These are phyloP conservation scores for Hortaea sp. DNA, from an alignment of 2,329 filamentous ascomycete genomes.

Conservation along the genomic window DNA sequence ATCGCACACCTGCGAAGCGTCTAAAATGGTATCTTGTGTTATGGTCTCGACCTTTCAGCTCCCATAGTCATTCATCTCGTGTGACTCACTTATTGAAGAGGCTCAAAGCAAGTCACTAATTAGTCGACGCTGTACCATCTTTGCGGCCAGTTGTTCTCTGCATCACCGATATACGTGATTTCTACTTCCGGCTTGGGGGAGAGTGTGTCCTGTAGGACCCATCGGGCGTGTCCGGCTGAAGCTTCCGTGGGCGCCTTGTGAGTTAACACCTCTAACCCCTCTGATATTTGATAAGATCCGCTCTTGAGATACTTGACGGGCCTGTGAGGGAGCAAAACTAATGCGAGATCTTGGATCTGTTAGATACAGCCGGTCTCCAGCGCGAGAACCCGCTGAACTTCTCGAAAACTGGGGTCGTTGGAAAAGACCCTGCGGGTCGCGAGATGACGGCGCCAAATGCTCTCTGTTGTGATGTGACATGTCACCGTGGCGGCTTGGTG, in stretches of 20 bases:
- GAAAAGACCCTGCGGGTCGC: conserved; percentile 8
- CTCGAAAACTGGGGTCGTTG: conserved; percentile 6
- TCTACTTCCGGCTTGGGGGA: no score
- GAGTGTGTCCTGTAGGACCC: no score
- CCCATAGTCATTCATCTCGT: no score
- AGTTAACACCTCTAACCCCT: conserved; percentile 15
- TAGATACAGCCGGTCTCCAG: neutral
- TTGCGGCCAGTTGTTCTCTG: no score
- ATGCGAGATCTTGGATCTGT: conserved; percentile 8
- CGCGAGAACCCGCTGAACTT: neutral
- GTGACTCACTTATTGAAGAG: no score
- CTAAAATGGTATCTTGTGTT: no score
- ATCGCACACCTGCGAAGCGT: no score
- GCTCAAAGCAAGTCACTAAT: no score
- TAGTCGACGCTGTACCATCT: no score
- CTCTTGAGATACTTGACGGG: conserved; percentile 1
- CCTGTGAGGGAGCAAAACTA: conserved; percentile 6
- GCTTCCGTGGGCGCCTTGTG: conserved; percentile 3
- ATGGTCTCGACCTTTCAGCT: no score
- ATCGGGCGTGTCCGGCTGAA: no score
- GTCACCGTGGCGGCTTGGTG: neutral
- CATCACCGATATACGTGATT: no score
- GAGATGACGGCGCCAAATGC: conserved; percentile 3
- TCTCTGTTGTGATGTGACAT: neutral
- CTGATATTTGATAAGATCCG: conserved; percentile 13